phyloP scores from a whole-genome alignment of 2,329 filamentous ascomycete species.

The Apiospora koreana region DNA sequence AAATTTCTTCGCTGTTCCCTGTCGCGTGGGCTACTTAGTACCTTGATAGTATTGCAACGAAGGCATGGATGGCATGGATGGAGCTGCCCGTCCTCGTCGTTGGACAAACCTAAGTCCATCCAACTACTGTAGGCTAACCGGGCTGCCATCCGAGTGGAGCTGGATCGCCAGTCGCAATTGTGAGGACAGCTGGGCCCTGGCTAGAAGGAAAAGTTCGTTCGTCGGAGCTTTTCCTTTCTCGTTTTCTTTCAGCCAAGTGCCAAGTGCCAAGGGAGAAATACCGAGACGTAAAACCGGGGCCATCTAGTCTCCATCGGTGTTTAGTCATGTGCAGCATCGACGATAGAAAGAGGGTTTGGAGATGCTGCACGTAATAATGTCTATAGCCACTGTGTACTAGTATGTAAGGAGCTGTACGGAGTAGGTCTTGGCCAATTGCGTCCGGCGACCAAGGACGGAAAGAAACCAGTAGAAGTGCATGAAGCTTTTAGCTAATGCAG shows the following conservation, averaged over 20 bases:
- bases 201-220: not conserved
- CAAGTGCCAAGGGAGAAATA: not conserved
- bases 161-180: not conserved
- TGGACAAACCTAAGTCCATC: not conserved
- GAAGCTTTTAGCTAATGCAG: not conserved
- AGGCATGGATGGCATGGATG: not conserved
- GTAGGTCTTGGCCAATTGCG: not conserved
- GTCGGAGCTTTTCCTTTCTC: not conserved
- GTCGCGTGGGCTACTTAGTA: not conserved
- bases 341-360: not conserved
- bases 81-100: too few relatives aligned
- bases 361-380: not conserved
- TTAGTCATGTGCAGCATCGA: not conserved
- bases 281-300: not conserved
- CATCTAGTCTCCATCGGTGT: not conserved
- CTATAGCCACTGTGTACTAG: not conserved
- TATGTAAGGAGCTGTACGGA: constrained; percentile 3
- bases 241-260: too few relatives aligned
- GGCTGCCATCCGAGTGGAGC: not conserved
- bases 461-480: not conserved
- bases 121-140: not conserved
- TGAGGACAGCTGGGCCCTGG: not conserved
- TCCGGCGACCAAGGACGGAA: not conserved
- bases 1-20: constrained; percentile 3
- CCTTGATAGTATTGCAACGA: not conserved